A percentile compares a stretch with the other conserved stretches of the same genome.
Evolutionary conservation across 129 eudicot genomes (phyloP).

Genomic region (Tanacetum coccineum): DNA sequence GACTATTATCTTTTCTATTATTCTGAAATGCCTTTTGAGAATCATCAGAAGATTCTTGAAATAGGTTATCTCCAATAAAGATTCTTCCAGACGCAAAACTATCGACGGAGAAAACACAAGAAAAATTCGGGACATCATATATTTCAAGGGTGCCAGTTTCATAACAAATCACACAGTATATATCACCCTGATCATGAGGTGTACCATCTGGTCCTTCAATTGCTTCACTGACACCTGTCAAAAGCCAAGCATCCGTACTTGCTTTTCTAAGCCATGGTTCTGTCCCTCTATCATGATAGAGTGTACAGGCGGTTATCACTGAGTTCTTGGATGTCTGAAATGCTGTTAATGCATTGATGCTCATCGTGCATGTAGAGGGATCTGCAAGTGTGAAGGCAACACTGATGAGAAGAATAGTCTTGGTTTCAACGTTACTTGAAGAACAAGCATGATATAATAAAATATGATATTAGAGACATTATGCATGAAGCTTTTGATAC

Average conservation of each 20-base stretch:
- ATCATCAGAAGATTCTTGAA: constrained; percentile 37
- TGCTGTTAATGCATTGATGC: constrained; percentile 49
- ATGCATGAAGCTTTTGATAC: constrained; percentile 4
- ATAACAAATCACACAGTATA: constrained; percentile 78
- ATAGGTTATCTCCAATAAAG: constrained; percentile 55
- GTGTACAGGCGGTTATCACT: constrained; percentile 65
- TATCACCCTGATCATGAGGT: constrained; percentile 83
- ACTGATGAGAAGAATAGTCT: not conserved
- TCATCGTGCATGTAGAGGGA: constrained; percentile 74
- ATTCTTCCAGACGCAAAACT: constrained; percentile 76
- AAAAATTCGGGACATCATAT: constrained; percentile 81
- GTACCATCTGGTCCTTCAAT: constrained; percentile 83
- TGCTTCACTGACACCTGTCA: constrained; percentile 84
- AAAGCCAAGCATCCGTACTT: constrained; percentile 98
- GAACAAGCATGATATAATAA: not conserved
- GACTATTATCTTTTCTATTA: constrained; percentile 48
- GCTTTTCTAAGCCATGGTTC: constrained; percentile 95
- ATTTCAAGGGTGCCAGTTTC: constrained; percentile 85
- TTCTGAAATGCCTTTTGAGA: constrained; percentile 28
- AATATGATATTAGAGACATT: not conserved
- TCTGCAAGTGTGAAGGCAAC: constrained; percentile 40
- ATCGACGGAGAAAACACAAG: constrained; percentile 68
- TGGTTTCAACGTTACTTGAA: not conserved
- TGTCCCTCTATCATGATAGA: constrained; percentile 91
- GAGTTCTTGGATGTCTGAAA: constrained; percentile 64